Conservation (phyloP, 306 rosid species). For the Quercus robur region DNA sequence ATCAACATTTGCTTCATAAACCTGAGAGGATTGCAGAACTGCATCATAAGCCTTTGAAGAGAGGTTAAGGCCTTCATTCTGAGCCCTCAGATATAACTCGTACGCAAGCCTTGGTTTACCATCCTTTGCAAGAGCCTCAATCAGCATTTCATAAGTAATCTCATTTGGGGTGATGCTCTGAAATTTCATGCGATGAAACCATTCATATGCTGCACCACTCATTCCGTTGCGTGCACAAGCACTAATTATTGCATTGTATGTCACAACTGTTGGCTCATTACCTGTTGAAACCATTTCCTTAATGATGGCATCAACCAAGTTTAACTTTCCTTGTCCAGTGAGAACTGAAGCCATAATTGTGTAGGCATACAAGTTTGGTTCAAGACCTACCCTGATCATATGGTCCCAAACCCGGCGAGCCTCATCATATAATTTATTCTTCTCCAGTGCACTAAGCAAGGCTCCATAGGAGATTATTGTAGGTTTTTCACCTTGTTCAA, state of each 20-base stretch:
- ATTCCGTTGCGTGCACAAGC: conserved; percentile 63
- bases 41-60: conserved; percentile 72
- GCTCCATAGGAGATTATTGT: conserved; percentile 87
- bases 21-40: conserved; percentile 51
- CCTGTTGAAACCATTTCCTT: conserved; percentile 64
- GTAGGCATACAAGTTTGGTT: conserved; percentile 77
- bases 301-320: conserved; percentile 67
- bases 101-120: conserved; percentile 85
- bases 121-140: conserved; percentile 84
- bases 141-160: conserved; percentile 76
- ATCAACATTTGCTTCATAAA: conserved; percentile 51
- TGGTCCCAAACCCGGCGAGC: conserved; percentile 87
- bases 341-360: conserved; percentile 88
- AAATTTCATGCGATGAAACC: conserved; percentile 89
- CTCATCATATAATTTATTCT: conserved; percentile 84
- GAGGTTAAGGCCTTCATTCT: conserved; percentile 57
- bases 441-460: conserved; percentile 88
- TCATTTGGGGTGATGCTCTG: conserved; percentile 64
- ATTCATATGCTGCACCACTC: conserved; percentile 78
- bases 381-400: conserved; percentile 76
- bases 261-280: conserved; percentile 73
- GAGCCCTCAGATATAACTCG: conserved; percentile 70
- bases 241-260: conserved; percentile 81
- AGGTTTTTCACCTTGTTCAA: conserved; percentile 89
- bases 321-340: conserved; percentile 76